Evolutionary conservation across 305 asterid species (phyloP), one percentile per base, ranked within the genome.

Genomic region (Salvia sclarea): DNA sequence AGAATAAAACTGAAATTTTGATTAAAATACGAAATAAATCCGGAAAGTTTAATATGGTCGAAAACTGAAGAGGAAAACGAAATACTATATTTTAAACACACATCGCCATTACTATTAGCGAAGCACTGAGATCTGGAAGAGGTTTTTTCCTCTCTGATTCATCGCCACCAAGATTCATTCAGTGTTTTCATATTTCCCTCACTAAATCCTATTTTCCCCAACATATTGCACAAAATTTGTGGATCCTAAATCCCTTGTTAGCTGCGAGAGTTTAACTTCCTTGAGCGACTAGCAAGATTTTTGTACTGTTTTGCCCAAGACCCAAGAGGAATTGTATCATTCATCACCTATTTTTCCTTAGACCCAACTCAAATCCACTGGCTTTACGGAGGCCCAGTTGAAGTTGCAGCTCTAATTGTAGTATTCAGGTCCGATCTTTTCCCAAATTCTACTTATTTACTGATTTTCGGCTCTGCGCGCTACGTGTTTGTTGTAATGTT

Each of bases 41-140:
- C 38, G 13, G 2, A 30, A 8, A 16, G 8, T 16, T 33, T n/a
- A 31, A 57, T 4, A 17, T 35, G 45, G 75, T 25, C 18, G 54
- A 61, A 69, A 57, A 31, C 33, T 14, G 30, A 38, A 50, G 28
- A 30, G 0, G 18, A 44, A 69, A 18, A 7, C 8, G 52, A 69
- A 52, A 20, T n/a, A n/a, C n/a, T n/a, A 21, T 30, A 21, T 5
- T 5, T 8, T 3, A 28, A 25, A 41, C 43, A 44, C 37, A 8
- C 31, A 11, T 38, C 65, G n/a, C 61, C 38, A 48, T 21, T 64
- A 55, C 44, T 31, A 54, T 41, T 62, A 45, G 33, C 14, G 53
- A 45, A 25, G 59, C 40, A 40, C 62, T 52, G 77, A 73, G 82
- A 77, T 77, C 82, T 73, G 75, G 54, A 35, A 73, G 56, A 40